Base-by-base conservation (phyloP, 305 asterid species). In the Andrographis paniculata region DNA sequence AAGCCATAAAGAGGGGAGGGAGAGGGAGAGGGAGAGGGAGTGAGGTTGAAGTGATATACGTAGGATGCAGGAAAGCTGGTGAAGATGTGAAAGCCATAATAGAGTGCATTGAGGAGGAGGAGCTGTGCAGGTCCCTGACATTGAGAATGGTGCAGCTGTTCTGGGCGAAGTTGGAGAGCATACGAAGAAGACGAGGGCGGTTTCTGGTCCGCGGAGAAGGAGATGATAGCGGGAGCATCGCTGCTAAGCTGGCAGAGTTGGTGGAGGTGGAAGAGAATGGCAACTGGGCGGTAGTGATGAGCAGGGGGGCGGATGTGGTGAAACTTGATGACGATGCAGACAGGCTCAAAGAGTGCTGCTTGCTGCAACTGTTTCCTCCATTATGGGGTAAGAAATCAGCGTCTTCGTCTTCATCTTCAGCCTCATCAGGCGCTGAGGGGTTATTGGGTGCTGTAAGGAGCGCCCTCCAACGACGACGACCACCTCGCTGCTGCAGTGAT, bases 261-360 rank as follows among this genome's bases (percentile, higher is more conserved):
- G 56, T 77, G 7, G 80, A 70, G 10, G 40, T 44, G 7, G 59
- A 55, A 9, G 58, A 45, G 20, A 45, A 39, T 6, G 42, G 45
- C 3, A 69, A 67, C 9, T 86, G 94, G 94, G 66, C 53, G 94
- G 66, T 52, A 19, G 46, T 86, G 41, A 60, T 86, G 1, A 83
- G 88, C 8, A 10, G 82, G 77, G 20, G 50, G 66, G 45, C 44
- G 17, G 77, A 64, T 20, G 33, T 55, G 33, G 20, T 58, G 43
- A 64, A 57, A 55, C 72, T 82, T 21, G 59, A 72, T 21, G 74
- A 24, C 46, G 65, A 19, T 24, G 76, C 33, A 49, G 65, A 19
- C 28, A 40, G 53, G 44, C 54, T 74, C 10, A 44, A 38, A 9
- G 59, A 57, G 49, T 76, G 72, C 55, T 36, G n/a, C n/a, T n/a